Conservation (phyloP, 495 filamentous ascomycete genomes). For the Patellaria atrata region DNA sequence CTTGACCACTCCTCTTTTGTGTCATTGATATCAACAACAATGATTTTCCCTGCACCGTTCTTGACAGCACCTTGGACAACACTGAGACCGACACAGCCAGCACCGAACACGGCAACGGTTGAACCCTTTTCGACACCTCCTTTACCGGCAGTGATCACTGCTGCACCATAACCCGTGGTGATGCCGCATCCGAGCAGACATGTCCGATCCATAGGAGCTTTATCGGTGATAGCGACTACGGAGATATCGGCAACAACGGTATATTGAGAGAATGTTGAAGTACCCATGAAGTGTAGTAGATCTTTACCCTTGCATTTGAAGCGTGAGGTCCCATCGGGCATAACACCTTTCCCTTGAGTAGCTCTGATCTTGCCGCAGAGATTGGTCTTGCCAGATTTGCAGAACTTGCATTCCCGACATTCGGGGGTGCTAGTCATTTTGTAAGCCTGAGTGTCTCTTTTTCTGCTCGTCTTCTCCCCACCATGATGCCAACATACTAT, state of each 20-base stretch:
- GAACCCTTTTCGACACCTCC: conserved; percentile 62
- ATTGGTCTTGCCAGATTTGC: conserved; percentile 97
- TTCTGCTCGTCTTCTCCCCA: no score
- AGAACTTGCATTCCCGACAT: conserved; percentile 97
- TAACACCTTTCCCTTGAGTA: conserved; percentile 88
- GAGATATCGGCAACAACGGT: conserved; percentile 98
- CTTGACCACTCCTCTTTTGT: conserved; percentile 78
- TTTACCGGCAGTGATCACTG: conserved; percentile 69
- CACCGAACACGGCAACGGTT: conserved; percentile 88
- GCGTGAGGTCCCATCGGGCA: conserved; percentile 93
- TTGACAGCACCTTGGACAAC: conserved; percentile 92
- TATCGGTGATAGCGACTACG: conserved; percentile 78
- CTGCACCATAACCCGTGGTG: conserved; percentile 95
- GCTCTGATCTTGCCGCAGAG: conserved; percentile 98
- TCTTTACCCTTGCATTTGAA: conserved; percentile 90
- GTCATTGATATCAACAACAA: conserved; percentile 90
- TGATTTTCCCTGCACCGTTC: conserved; percentile 76
- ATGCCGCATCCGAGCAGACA: conserved; percentile 96
- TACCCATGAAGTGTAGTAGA: conserved; percentile 97
- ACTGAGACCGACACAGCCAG: conserved; percentile 85
- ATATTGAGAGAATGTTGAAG: conserved; percentile 96
- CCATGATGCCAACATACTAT: conserved; percentile 74
- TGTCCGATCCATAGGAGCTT: conserved; percentile 90
- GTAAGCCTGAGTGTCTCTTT: no score
- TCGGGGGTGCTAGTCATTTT: conserved; percentile 65